These are phyloP conservation scores for Pythium dissotocum DNA, from an alignment of 352 stramenopile genomes.

Conservation along the genomic window DNA sequence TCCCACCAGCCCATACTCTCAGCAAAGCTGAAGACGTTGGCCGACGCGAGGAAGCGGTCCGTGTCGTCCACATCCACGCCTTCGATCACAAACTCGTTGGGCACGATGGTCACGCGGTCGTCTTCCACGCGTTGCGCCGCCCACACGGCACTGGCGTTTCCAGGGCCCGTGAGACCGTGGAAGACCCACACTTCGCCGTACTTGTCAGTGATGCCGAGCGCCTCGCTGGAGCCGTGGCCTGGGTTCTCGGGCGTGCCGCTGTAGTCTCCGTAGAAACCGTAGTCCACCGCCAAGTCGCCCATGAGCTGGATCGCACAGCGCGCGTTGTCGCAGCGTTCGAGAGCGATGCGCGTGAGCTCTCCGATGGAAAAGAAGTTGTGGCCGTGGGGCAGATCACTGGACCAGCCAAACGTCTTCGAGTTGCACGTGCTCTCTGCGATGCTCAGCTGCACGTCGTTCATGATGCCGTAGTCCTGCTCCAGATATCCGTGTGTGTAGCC, in stretches of 20 bases:
- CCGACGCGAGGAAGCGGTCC: constrained; percentile 87
- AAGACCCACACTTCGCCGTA: constrained; percentile 94
- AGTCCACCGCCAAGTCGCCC: constrained; percentile 88
- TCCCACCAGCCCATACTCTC: constrained; percentile 88
- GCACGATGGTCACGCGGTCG: constrained; percentile 88
- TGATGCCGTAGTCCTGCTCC: constrained; percentile 94
- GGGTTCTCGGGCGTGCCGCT: constrained; percentile 59
- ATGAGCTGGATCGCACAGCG: constrained; percentile 88
- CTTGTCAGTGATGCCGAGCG: constrained; percentile 86
- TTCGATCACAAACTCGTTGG: constrained; percentile 94
- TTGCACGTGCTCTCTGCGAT: constrained; percentile 95
- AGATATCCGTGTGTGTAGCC: constrained; percentile 92
- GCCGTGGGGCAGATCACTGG: constrained; percentile 50
- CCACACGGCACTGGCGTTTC: constrained; percentile 91
- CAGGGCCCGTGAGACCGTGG: constrained; percentile 90
- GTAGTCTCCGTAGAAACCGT: constrained; percentile 95
- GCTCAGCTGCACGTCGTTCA: constrained; percentile 94
- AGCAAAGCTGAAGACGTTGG: constrained; percentile 84
- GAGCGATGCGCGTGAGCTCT: constrained; percentile 88
- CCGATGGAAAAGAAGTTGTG: constrained; percentile 91
- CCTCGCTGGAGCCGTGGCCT: constrained; percentile 76
- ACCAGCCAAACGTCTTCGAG: constrained; percentile 78
- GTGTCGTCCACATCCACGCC: constrained; percentile 78
- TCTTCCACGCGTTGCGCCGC: constrained; percentile 91
- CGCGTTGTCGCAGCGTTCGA: constrained; percentile 87